phyloP scores from a whole-genome alignment of 75 land plant genomes.

The Selaginella moellendorffii region DNA sequence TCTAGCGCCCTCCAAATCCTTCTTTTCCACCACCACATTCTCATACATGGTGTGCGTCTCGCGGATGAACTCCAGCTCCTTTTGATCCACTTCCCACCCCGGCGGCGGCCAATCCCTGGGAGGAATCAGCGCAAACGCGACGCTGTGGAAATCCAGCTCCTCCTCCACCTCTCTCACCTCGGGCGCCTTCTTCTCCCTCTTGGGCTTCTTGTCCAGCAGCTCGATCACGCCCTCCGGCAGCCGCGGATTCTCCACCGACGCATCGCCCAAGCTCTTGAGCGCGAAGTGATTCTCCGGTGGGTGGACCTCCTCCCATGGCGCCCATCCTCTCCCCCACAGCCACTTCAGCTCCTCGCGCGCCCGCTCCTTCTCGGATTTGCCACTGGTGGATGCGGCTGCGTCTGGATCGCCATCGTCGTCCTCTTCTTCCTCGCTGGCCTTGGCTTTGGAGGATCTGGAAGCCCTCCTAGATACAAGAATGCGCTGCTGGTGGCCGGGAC shows the following conservation, averaged over 20 bases:
- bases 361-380: too few relatives aligned
- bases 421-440: too few relatives aligned
- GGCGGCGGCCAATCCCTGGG: constrained; percentile 99
- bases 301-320: constrained; percentile 96
- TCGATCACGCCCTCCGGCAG: constrained; percentile 46
- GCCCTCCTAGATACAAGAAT: too few relatives aligned
- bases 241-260: constrained; percentile 48
- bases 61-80: constrained; percentile 79
- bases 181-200: constrained; percentile 45
- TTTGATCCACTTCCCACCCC: constrained; percentile 74
- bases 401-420: too few relatives aligned
- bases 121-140: constrained; percentile 43
- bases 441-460: too few relatives aligned
- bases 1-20: constrained; percentile 15
- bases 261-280: constrained; percentile 40
- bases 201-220: constrained; percentile 33
- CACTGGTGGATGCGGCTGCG: too few relatives aligned
- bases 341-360: background rate
- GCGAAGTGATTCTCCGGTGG: constrained; percentile 87
- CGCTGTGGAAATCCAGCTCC: constrained; percentile 34
- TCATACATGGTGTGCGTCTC: constrained; percentile 48
- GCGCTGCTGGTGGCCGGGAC: too few relatives aligned
- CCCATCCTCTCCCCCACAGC: constrained; percentile 34
- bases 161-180: constrained; percentile 53
- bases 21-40: constrained; percentile 17